Evolutionary conservation across 192 early-diverging fungal genomes (phyloP).

Genomic region (Dissophora globulifera): DNA sequence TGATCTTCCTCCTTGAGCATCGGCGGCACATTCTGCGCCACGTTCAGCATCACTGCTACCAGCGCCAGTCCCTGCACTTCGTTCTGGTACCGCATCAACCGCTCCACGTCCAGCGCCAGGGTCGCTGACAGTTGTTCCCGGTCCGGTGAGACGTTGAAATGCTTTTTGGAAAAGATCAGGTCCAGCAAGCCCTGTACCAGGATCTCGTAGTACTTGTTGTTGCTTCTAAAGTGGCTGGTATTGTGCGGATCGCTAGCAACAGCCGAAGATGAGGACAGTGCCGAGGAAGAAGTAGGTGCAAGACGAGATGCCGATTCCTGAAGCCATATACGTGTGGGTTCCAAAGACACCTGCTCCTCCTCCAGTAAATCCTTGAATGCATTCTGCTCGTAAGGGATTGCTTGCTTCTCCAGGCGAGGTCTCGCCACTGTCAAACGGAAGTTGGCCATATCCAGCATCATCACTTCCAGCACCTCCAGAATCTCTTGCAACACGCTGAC

Average conservation of each 20-base stretch:
- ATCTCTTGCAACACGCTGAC: conserved; percentile 60
- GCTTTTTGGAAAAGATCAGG: conserved; percentile 60
- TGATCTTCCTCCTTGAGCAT: conserved; percentile 17
- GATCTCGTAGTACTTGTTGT: conserved; percentile 57
- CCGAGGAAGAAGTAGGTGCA: conserved; percentile 10
- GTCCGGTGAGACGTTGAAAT: conserved; percentile 5
- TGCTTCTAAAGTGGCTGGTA: background rate
- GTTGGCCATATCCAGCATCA: conserved; percentile 87
- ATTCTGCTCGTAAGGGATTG: conserved; percentile 77
- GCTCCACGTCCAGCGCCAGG: conserved; percentile 70
- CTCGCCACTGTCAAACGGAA: conserved; percentile 72
- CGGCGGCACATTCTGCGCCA: conserved; percentile 71
- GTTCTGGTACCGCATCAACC: conserved; percentile 75
- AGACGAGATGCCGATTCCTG: conserved; percentile 42
- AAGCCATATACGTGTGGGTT: conserved; percentile 73
- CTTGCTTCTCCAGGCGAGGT: conserved; percentile 74
- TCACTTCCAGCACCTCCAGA: conserved; percentile 74
- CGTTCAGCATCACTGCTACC: conserved; percentile 73
- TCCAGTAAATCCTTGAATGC: conserved; percentile 72
- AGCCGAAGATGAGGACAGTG: background rate
- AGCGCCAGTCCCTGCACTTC: conserved; percentile 75
- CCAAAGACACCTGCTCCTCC: conserved; percentile 57
- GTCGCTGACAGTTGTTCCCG: conserved; percentile 72
- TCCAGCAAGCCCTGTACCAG: conserved; percentile 63
- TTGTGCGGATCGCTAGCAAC: background rate